Evolutionary conservation across 768 basidiomycete genomes (phyloP), one percentile per base, ranked within the genome.

Genomic region (Nidula microcarpa): DNA sequence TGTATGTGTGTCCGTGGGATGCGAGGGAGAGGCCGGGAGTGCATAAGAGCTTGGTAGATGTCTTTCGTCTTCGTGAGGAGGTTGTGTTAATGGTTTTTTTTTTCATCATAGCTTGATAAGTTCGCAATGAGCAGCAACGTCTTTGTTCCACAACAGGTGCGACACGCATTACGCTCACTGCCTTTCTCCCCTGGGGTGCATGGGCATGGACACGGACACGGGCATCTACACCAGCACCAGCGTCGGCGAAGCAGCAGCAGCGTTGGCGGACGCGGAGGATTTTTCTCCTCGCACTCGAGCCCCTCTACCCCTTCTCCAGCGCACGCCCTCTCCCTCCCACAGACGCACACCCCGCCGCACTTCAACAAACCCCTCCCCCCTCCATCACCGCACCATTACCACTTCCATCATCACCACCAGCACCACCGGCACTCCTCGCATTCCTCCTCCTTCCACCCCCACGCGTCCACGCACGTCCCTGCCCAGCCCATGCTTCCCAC

Each of bases 51-150:
- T 67, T 92, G 65, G 90, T 91, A 65, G 57, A 86, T 64, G n/a
- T 47, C 23, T 32, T 36, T 44, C 7, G 8, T 45, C 6, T 47
- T 46, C 16, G 2, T 16, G 23, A 18, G 11, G 44, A n/a, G 37
- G 39, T 53, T 58, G 51, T 47, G 33, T 36, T 51, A 35, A 18
- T 33, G 49, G 4, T 3, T 30, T 30, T 30, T 30, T 30, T 30
- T 30, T 30, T 30, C 33, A 53, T 49, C 14, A 34, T 60, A 91
- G 89, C 75, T 93, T 11, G 89, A 93, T 63, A 81, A 79, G 60
- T 92, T 93, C 63, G 77, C 89, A 2, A 84, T 93, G 79, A 91
- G 88, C 60, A 80, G 79, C 5, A 81, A 80, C 41, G 66, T 89
- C 47, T 68, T 74, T 33, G 63, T 87, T 8, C 74, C 79, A 18